phyloP scores from a whole-genome alignment of 2,329 filamentous ascomycete species.

The Aureobasidium vineae region DNA sequence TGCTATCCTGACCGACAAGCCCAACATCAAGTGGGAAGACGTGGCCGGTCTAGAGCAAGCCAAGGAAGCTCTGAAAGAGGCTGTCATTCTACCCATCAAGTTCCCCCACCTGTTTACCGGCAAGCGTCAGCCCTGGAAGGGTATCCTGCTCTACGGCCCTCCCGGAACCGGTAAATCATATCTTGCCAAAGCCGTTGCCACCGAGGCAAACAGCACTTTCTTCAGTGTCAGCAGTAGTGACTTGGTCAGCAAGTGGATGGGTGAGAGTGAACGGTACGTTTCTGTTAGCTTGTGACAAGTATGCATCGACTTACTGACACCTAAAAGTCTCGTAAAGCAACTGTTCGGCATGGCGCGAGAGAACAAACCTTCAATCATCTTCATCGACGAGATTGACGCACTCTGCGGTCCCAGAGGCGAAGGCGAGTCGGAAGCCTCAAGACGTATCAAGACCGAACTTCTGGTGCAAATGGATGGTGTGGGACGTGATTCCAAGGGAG shows the following conservation, averaged over 20 bases:
- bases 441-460: constrained; percentile 97
- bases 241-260: constrained; percentile 99
- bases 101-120: constrained; percentile 96
- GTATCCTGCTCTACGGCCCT: constrained; percentile 91
- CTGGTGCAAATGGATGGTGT: constrained; percentile 99
- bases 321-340: constrained; percentile 79
- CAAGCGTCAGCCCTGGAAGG: constrained; percentile 97
- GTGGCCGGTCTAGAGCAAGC: constrained; percentile 91
- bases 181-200: constrained; percentile 94
- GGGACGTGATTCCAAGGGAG: constrained; percentile 89
- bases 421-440: constrained; percentile 95
- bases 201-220: constrained; percentile 97
- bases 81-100: constrained; percentile 95
- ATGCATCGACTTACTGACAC: background rate
- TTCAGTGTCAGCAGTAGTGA: constrained; percentile 98
- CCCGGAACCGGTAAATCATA: constrained; percentile 98
- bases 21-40: constrained; percentile 97
- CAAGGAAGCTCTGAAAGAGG: constrained; percentile 97
- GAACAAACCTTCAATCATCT: constrained; percentile 88
- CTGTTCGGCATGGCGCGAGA: constrained; percentile 97
- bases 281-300: constrained; percentile 23
- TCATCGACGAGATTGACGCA: constrained; percentile 97
- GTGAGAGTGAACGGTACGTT: constrained; percentile 87
- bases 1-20: constrained; percentile 90
- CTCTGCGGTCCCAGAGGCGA: constrained; percentile 90